These are phyloP conservation scores for Claviceps sp. DNA, from an alignment of 2,329 filamentous ascomycete species.

Conservation along the genomic window DNA sequence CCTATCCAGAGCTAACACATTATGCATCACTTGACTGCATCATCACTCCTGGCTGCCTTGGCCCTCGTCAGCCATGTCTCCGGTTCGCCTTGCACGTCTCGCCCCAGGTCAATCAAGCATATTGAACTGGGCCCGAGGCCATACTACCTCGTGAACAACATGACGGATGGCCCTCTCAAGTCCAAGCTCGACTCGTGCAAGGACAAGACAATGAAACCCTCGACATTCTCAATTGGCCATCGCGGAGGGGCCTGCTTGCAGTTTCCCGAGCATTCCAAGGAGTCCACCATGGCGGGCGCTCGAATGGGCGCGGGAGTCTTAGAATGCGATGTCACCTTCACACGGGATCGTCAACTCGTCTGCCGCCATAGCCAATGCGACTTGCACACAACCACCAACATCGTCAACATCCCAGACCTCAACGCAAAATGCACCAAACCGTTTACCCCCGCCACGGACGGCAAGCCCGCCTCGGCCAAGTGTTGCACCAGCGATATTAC, in stretches of 20 bases:
- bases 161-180: slow-evolving; percentile 48
- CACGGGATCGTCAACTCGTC: slow-evolving; percentile 50
- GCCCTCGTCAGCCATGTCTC: slow-evolving; percentile 14
- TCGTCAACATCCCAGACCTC: slow-evolving; percentile 46
- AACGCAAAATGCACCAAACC: slow-evolving; percentile 50
- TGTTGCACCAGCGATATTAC: slow-evolving; percentile 65
- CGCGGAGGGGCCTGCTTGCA: slow-evolving; percentile 48
- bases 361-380: slow-evolving; percentile 57
- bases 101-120: slow-evolving; percentile 24
- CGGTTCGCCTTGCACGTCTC: slow-evolving; percentile 14
- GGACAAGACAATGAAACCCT: slow-evolving; percentile 36
- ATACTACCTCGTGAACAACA: slow-evolving; percentile 49
- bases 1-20: not conserved
- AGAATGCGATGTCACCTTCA: slow-evolving; percentile 57
- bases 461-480: slow-evolving; percentile 40
- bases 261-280: slow-evolving; percentile 49
- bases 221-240: slow-evolving; percentile 47
- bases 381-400: slow-evolving; percentile 55
- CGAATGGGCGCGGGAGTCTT: slow-evolving; percentile 54
- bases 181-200: slow-evolving; percentile 43
- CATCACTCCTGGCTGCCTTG: slow-evolving; percentile 18
- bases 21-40: slow-evolving; percentile 19
- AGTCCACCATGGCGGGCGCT: slow-evolving; percentile 48
- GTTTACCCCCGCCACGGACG: slow-evolving; percentile 42
- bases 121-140: slow-evolving; percentile 51